Evolutionary conservation across 352 stramenopile species (phyloP).

Genomic region (Thraustochytrium aureum): DNA sequence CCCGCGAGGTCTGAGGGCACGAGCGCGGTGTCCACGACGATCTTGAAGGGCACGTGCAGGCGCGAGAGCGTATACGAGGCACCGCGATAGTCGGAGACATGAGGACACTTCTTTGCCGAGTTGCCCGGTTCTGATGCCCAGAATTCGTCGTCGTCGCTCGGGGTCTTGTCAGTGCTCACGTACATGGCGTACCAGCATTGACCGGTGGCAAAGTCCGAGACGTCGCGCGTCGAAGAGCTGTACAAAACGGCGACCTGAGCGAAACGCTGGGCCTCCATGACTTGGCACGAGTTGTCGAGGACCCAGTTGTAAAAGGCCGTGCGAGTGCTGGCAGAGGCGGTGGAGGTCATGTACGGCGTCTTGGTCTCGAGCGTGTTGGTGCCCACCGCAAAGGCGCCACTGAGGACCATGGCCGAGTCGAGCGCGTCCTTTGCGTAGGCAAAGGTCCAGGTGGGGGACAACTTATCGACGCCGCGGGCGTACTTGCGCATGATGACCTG

Average conservation of each 20-base stretch:
- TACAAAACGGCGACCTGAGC: slow-evolving; percentile 20
- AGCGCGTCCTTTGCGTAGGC: not conserved
- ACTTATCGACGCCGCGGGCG: slow-evolving; percentile 21
- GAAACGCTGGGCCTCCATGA: not conserved
- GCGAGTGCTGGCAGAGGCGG: slow-evolving; percentile 12
- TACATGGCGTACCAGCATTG: slow-evolving; percentile 36
- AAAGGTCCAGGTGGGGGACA: slow-evolving; percentile 39
- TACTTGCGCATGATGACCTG: slow-evolving; percentile 52
- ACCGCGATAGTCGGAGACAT: slow-evolving; percentile 33
- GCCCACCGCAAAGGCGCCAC: slow-evolving; percentile 21
- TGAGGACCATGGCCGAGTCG: slow-evolving; percentile 26
- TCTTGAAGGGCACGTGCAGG: slow-evolving; percentile 43
- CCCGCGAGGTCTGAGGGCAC: not conserved
- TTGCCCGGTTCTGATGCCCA: slow-evolving; percentile 16
- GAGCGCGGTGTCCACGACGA: slow-evolving; percentile 4
- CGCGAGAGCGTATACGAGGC: slow-evolving; percentile 14
- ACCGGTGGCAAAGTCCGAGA: slow-evolving; percentile 15
- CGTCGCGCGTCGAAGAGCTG: slow-evolving; percentile 39
- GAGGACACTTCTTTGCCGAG: slow-evolving; percentile 3
- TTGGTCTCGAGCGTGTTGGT: slow-evolving; percentile 44
- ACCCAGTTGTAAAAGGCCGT: slow-evolving; percentile 22
- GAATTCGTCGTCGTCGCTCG: slow-evolving; percentile 27
- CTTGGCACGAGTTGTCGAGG: slow-evolving; percentile 15
- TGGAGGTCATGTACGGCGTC: not conserved
- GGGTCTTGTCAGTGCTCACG: slow-evolving; percentile 6